A percentile compares a stretch with the other conserved stretches of the same genome.
These are phyloP conservation scores for Amphibolis antarctica DNA, from an alignment of 106 monocot genomes.

Conservation along the genomic window DNA sequence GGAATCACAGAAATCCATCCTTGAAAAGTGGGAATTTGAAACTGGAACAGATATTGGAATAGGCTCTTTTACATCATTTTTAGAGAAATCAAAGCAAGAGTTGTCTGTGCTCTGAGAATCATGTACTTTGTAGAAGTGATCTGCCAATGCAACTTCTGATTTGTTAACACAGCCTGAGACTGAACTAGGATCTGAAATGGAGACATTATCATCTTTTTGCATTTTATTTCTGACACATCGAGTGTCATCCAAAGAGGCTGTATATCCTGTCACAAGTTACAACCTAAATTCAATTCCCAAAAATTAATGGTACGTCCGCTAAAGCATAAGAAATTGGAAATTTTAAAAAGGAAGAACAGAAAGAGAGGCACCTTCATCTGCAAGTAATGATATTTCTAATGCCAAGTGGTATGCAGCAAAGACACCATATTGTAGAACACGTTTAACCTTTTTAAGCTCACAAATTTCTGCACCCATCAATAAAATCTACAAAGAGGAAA, in stretches of 20 bases:
- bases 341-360: constrained; percentile 64
- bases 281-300: constrained; percentile 50
- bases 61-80: constrained; percentile 7
- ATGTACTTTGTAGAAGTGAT: constrained; percentile 5
- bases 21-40: constrained; percentile 3
- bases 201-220: constrained; percentile 6
- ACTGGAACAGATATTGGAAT: background rate
- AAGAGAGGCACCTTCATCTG: constrained; percentile 89
- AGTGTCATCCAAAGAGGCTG: constrained; percentile 11
- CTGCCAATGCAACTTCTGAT: background rate
- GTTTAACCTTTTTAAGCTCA: constrained; percentile 87
- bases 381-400: constrained; percentile 89
- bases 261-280: constrained; percentile 44
- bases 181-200: constrained; percentile 6
- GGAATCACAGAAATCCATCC: background rate
- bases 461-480: constrained; percentile 64
- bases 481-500: constrained; percentile 38
- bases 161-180: background rate
- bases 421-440: constrained; percentile 78
- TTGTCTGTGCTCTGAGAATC: constrained; percentile 1
- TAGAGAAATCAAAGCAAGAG: background rate
- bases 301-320: constrained; percentile 43
- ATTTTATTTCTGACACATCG: constrained; percentile 8
- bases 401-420: constrained; percentile 95
- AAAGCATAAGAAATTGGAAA: constrained; percentile 59